These are phyloP conservation scores for Tulasnella sp. DNA, from an alignment of 768 basidiomycete species.

Conservation along the genomic window DNA sequence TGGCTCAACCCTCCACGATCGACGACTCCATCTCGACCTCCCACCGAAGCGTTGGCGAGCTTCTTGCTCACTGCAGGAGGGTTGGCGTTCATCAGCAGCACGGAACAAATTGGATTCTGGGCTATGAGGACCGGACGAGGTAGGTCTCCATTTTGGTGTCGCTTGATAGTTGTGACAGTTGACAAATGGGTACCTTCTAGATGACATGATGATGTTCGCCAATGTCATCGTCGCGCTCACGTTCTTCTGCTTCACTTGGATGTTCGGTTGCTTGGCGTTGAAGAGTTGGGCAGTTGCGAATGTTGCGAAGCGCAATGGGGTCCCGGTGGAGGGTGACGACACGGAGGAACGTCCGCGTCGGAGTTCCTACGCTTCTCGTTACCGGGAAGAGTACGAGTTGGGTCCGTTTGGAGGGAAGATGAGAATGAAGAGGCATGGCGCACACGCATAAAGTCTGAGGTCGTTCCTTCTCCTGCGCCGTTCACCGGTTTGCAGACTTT, in stretches of 20 bases:
- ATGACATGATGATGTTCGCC: slow-evolving; percentile 83
- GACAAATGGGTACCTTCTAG: slow-evolving; percentile 45
- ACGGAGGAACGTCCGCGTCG: background rate
- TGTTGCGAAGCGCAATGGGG: slow-evolving; percentile 5
- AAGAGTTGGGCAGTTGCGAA: slow-evolving; percentile 47
- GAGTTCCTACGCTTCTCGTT: background rate
- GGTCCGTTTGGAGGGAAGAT: slow-evolving; percentile 3
- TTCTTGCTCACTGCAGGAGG: slow-evolving; percentile 90
- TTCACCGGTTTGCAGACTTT: background rate
- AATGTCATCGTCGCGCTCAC: slow-evolving; percentile 85
- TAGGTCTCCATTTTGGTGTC: slow-evolving; percentile 48
- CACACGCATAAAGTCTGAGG: background rate
- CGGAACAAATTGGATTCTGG: slow-evolving; percentile 85
- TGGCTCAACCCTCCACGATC: slow-evolving; percentile 85
- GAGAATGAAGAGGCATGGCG: background rate
- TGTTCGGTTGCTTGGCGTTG: slow-evolving; percentile 69
- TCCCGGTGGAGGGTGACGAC: background rate
- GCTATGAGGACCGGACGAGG: slow-evolving; percentile 91
- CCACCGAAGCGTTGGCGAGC: slow-evolving; percentile 86
- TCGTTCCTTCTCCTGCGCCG: background rate
- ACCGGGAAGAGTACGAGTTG: background rate
- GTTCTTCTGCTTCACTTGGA: slow-evolving; percentile 86
- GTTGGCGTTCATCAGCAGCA: slow-evolving; percentile 84
- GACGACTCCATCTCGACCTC: slow-evolving; percentile 85
- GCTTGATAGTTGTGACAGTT: too few species aligned